Conservation (phyloP, 306 rosid genomes). For the Sicyos baderoa region DNA sequence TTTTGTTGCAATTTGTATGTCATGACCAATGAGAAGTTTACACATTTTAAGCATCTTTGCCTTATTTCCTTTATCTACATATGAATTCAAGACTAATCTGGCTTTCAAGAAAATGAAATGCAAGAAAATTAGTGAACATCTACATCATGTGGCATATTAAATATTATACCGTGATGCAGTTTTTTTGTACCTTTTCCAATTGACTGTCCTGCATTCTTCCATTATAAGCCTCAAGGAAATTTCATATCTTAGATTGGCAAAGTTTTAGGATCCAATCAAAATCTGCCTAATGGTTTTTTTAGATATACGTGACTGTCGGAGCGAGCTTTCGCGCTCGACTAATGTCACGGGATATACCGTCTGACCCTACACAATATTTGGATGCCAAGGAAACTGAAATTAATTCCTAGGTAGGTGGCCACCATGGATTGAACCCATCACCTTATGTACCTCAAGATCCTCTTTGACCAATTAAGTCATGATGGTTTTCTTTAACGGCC, state of each 20-base stretch:
- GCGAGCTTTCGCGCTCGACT: too few relatives aligned
- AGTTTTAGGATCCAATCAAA: neutral
- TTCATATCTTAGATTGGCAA: neutral
- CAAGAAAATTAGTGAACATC: neutral
- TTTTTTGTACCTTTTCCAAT: neutral
- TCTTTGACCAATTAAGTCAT: too few relatives aligned
- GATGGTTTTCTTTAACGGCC: neutral
- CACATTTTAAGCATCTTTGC: constrained; percentile 9
- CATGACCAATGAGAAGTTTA: constrained; percentile 28
- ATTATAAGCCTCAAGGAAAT: neutral
- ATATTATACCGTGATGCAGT: neutral
- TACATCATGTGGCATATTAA: neutral
- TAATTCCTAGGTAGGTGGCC: too few relatives aligned
- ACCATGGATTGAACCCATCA: too few relatives aligned
- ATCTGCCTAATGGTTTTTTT: constrained; percentile 11
- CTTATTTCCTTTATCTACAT: constrained; percentile 17
- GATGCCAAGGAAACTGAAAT: too few relatives aligned
- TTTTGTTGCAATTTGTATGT: constrained; percentile 30
- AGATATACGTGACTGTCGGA: too few relatives aligned
- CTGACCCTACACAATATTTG: too few relatives aligned
- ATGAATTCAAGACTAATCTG: constrained; percentile 19
- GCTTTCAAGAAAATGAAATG: neutral
- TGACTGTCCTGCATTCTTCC: neutral
- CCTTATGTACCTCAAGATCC: too few relatives aligned
- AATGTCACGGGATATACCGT: too few relatives aligned